Conservation (phyloP, 495 filamentous ascomycete genomes). For the Tirmania nivea region DNA sequence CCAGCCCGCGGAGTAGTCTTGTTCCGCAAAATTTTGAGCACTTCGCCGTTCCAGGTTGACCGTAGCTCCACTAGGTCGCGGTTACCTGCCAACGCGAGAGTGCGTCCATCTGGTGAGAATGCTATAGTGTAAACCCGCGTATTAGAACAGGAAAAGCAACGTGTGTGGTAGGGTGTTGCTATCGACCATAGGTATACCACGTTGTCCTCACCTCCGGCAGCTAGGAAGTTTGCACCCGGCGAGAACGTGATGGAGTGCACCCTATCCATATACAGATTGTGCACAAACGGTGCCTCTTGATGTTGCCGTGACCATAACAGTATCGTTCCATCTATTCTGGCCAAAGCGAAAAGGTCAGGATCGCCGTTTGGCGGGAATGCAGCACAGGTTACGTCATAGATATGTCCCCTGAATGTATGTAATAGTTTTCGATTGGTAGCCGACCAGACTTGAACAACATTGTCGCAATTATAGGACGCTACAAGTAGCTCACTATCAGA, state of each 20-base stretch:
- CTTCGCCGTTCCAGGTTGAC: no score
- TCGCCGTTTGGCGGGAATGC: no score
- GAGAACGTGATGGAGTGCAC: no score
- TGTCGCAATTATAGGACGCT: conserved; percentile 19
- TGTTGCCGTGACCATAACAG: no score
- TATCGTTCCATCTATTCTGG: no score
- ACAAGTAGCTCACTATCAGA: conserved; percentile 19
- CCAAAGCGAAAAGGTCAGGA: no score
- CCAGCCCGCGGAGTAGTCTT: no score
- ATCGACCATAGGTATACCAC: conserved; percentile 24
- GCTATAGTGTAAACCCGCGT: background rate
- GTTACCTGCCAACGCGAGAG: conserved; percentile 8
- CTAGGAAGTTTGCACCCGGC: conserved; percentile 7
- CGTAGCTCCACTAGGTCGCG: conserved; percentile 14
- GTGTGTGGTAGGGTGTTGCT: conserved; percentile 7
- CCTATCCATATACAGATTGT: no score
- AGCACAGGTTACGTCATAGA: background rate
- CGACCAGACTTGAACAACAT: conserved; percentile 23
- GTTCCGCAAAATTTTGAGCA: no score
- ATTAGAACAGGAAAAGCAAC: conserved; percentile 4
- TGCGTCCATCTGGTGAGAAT: conserved; percentile 3
- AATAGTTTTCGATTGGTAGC: conserved; percentile 8
- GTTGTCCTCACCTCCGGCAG: conserved; percentile 14
- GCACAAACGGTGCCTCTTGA: no score
- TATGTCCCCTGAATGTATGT: conserved; percentile 1